Evolutionary conservation across 176 grass and related monocot genomes (phyloP).

Genomic region (Bonia amplexicaulis): DNA sequence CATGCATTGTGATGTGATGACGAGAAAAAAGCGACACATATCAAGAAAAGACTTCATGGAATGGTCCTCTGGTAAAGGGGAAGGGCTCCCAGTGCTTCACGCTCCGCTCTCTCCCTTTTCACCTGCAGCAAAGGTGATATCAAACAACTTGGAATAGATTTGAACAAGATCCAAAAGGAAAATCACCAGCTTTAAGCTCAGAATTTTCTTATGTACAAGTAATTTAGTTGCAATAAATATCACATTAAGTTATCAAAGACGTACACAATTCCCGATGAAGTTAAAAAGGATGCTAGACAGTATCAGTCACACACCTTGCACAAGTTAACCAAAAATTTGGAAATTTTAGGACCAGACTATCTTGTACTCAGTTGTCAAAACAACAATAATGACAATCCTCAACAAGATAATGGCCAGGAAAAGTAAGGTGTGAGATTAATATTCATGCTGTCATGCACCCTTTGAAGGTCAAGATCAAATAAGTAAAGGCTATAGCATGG

Average conservation of each 20-base stretch:
- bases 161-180: not conserved
- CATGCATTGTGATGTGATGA: constrained; percentile 42
- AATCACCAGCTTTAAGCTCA: not conserved
- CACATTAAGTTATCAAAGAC: not conserved
- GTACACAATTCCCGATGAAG: not conserved
- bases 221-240: not conserved
- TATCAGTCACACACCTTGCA: not conserved
- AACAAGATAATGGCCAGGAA: not conserved
- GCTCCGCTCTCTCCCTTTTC: constrained; percentile 69
- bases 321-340: not conserved
- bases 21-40: not conserved
- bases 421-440: not conserved
- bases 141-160: not conserved
- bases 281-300: not conserved
- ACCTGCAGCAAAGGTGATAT: constrained; percentile 41
- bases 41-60: constrained; percentile 42
- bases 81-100: constrained; percentile 78
- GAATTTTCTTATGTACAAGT: not conserved
- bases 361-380: not conserved
- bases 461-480: not conserved
- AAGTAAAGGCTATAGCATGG: not conserved
- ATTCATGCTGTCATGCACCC: not conserved
- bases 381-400: not conserved
- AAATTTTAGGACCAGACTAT: not conserved
- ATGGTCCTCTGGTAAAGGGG: constrained; percentile 78